A percentile compares a stretch with the other conserved stretches of the same genome.
phyloP scores from a whole-genome alignment of 345 rosid species.

The Turritis glabra region DNA sequence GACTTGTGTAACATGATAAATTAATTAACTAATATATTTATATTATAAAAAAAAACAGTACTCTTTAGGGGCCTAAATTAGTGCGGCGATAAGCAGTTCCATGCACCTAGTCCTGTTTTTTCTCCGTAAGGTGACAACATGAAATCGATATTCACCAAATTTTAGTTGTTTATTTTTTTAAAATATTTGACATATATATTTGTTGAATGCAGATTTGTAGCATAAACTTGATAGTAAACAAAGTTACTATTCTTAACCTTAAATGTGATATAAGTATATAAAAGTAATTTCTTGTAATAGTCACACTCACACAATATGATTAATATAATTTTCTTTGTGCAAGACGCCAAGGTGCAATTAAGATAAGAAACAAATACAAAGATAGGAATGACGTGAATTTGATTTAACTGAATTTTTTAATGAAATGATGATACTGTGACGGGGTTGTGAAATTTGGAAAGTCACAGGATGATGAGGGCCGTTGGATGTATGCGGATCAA shows the following conservation, averaged over 20 bases:
- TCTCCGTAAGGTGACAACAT: conserved; percentile 10
- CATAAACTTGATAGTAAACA: background rate
- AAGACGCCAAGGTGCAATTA: conserved; percentile 23
- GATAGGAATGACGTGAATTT: conserved; percentile 31
- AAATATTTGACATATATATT: background rate
- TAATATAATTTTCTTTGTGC: background rate
- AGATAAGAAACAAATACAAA: background rate
- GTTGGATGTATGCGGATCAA: conserved; percentile 12
- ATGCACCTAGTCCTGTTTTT: conserved; percentile 30
- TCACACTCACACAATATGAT: background rate
- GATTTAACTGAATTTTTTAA: background rate
- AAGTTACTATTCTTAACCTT: background rate
- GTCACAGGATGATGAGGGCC: conserved; percentile 30
- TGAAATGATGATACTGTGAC: conserved; percentile 11
- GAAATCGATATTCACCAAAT: conserved; percentile 5
- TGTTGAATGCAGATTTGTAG: background rate
- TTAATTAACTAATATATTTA: background rate
- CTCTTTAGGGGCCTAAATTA: background rate
- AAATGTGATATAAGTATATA: background rate
- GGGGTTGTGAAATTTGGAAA: background rate
- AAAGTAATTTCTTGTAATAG: background rate
- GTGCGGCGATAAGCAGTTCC: conserved; percentile 7
- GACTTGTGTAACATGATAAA: conserved; percentile 25
- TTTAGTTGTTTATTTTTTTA: background rate
- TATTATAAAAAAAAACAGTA: too few relatives aligned